phyloP scores from a whole-genome alignment of 768 basidiomycete genomes.

The Cubamyces sp. region DNA sequence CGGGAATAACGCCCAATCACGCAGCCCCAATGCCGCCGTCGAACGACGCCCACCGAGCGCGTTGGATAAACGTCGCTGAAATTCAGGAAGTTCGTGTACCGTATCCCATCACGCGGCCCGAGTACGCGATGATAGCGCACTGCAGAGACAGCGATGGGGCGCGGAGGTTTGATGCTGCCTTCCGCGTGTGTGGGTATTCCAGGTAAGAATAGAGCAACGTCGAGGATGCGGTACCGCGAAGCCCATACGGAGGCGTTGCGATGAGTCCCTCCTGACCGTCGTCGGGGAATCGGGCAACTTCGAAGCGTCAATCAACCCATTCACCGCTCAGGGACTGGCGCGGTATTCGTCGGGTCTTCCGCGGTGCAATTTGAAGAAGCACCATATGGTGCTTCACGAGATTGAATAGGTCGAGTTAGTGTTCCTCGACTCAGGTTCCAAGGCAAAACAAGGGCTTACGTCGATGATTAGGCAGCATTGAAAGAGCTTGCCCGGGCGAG shows the following conservation, averaged over 20 bases:
- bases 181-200: conserved; percentile 2
- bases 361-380: conserved; percentile 4
- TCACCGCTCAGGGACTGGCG: conserved; percentile 6
- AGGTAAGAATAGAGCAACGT: conserved; percentile 8
- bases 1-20: not conserved
- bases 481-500: too few relatives aligned
- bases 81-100: not conserved
- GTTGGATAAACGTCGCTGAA: conserved; percentile 24
- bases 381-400: not conserved
- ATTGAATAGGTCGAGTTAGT: not conserved
- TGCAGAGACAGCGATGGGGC: not conserved
- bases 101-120: conserved; percentile 6
- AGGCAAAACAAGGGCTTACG: not conserved
- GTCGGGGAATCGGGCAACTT: not conserved
- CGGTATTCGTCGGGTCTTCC: conserved; percentile 10
- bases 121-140: not conserved
- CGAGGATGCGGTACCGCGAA: not conserved
- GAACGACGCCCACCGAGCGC: not conserved
- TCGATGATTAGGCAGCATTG: too few relatives aligned
- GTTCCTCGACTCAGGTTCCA: not conserved
- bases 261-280: conserved; percentile 6
- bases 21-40: not conserved
- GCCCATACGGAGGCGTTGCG: not conserved
- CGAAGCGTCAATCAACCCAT: not conserved
- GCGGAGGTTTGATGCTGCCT: not conserved